phyloP scores from a whole-genome alignment of 768 basidiomycete species.

The Fomitopsis serialis region DNA sequence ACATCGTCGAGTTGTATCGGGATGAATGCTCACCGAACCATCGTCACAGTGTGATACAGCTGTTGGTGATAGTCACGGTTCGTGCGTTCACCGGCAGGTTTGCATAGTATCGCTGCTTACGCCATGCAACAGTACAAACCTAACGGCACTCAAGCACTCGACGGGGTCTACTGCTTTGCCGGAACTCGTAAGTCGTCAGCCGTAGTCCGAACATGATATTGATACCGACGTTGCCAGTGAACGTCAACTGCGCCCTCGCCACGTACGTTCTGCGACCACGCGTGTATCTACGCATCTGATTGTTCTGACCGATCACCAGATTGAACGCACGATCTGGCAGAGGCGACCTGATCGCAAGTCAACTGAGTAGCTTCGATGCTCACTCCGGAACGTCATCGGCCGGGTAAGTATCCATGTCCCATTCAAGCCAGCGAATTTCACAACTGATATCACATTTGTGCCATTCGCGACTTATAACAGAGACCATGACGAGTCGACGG shows the following conservation, averaged over 20 bases:
- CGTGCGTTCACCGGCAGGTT: neutral
- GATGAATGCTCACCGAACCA: neutral
- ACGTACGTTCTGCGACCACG: neutral
- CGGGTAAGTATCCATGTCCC: too few species aligned
- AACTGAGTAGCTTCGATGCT: neutral
- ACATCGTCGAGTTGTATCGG: too few species aligned
- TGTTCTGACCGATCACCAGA: neutral
- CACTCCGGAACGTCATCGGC: too few species aligned
- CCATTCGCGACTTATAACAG: too few species aligned
- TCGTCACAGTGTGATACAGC: neutral
- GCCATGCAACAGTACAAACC: neutral
- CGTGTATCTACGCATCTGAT: neutral
- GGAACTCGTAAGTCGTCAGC: neutral
- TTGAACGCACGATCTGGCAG: neutral
- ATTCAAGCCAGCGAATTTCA: too few species aligned
- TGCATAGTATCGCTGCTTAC: neutral
- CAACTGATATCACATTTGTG: too few species aligned
- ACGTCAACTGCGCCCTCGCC: neutral
- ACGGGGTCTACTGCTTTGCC: neutral
- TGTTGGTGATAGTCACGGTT: neutral
- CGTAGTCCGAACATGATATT: neutral
- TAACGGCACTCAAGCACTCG: neutral
- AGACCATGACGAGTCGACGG: too few species aligned
- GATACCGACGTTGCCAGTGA: neutral
- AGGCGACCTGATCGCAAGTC: neutral